Evolutionary conservation across 371 early-diverging fungal species (phyloP).

Genomic region (Parasitella parasitica): DNA sequence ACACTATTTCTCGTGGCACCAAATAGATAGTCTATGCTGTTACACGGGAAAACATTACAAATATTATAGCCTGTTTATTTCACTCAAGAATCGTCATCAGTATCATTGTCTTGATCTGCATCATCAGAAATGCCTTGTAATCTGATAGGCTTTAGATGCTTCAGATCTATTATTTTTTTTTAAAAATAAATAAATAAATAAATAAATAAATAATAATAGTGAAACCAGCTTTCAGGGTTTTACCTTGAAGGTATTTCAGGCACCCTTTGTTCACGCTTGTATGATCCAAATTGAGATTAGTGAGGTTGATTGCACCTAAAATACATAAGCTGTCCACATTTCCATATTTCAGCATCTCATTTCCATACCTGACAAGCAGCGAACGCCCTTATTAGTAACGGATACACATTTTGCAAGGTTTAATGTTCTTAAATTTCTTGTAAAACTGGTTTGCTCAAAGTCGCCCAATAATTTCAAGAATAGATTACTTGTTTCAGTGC

Average conservation of each 20-base stretch:
- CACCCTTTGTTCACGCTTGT: slow-evolving; percentile 37
- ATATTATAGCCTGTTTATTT: background rate
- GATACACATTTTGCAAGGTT: slow-evolving; percentile 31
- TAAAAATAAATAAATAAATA: background rate
- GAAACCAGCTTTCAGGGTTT: too few species aligned
- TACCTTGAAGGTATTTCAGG: slow-evolving; percentile 33
- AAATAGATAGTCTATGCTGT: background rate
- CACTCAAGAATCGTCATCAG: background rate
- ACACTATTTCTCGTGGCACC: background rate
- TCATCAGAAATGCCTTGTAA: slow-evolving; percentile 33
- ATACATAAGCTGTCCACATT: background rate
- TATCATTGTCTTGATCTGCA: slow-evolving; percentile 20
- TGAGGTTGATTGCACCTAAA: slow-evolving; percentile 38
- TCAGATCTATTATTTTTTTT: slow-evolving; percentile 33
- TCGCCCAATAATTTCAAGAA: slow-evolving; percentile 18
- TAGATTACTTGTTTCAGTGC: slow-evolving; percentile 19
- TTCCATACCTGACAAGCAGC: slow-evolving; percentile 23
- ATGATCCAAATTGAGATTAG: slow-evolving; percentile 40
- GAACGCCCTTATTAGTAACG: slow-evolving; percentile 32
- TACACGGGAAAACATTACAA: background rate
- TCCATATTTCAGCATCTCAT: background rate
- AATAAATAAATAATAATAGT: background rate
- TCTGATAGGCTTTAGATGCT: slow-evolving; percentile 32
- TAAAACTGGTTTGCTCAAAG: slow-evolving; percentile 26
- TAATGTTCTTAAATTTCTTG: slow-evolving; percentile 28